Conservation (phyloP, 495 filamentous ascomycete species). For the Penicillium ochrochloron region DNA sequence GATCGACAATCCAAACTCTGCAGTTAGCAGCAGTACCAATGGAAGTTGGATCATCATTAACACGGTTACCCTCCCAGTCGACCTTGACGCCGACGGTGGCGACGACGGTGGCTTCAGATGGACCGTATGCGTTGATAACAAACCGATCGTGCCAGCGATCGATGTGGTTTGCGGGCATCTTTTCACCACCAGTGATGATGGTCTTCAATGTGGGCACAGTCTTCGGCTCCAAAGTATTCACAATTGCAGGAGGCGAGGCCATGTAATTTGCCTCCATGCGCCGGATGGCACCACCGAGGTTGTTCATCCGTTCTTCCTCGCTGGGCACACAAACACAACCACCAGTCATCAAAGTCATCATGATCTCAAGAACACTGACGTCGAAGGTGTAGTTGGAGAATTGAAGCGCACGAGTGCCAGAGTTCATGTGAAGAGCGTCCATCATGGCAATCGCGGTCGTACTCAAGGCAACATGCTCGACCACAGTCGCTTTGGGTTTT, state of each 20-base stretch:
- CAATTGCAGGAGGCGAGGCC: slow-evolving; percentile 50
- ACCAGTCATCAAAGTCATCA: slow-evolving; percentile 65
- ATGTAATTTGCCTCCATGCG: slow-evolving; percentile 48
- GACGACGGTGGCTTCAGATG: slow-evolving; percentile 56
- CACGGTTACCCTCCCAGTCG: slow-evolving; percentile 47
- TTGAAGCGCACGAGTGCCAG: slow-evolving; percentile 64
- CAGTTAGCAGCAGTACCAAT: slow-evolving; percentile 48
- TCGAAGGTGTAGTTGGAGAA: slow-evolving; percentile 74
- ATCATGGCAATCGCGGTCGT: slow-evolving; percentile 39
- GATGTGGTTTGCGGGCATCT: slow-evolving; percentile 51
- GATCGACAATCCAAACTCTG: slow-evolving; percentile 64
- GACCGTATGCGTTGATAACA: slow-evolving; percentile 60
- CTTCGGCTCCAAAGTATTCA: slow-evolving; percentile 50
- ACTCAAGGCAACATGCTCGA: slow-evolving; percentile 48
- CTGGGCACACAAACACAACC: slow-evolving; percentile 70
- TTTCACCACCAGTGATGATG: slow-evolving; percentile 60
- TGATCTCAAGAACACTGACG: slow-evolving; percentile 66
- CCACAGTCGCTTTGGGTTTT: slow-evolving; percentile 53
- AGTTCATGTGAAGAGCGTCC: slow-evolving; percentile 49
- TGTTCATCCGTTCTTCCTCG: slow-evolving; percentile 56
- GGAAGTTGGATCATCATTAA: slow-evolving; percentile 41
- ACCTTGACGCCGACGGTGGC: slow-evolving; percentile 46
- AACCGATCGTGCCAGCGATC: slow-evolving; percentile 47
- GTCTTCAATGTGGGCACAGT: slow-evolving; percentile 53
- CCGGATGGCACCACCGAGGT: slow-evolving; percentile 47